Evolutionary conservation across 139 green algal species (phyloP).

Genomic region (Tetraselmis striata): DNA sequence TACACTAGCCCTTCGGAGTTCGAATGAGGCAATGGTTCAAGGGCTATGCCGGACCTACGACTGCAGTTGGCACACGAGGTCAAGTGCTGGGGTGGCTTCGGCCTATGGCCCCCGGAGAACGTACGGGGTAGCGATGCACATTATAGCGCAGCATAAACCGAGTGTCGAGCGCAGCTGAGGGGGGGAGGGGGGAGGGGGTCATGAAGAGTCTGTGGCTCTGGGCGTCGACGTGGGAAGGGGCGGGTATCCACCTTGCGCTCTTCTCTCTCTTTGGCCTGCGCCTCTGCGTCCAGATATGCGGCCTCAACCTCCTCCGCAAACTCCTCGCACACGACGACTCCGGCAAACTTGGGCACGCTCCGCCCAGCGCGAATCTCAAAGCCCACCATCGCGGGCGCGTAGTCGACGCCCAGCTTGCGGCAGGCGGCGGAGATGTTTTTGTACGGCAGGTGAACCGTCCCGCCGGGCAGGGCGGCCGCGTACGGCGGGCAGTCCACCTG

Average conservation of each 20-base stretch:
- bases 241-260: neutral
- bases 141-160: too few relatives aligned
- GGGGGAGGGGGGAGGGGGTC: too few relatives aligned
- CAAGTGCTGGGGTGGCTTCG: neutral
- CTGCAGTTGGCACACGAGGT: neutral
- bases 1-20: too few relatives aligned
- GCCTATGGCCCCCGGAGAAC: neutral
- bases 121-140: too few relatives aligned
- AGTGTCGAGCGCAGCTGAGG: too few relatives aligned
- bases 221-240: neutral
- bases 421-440: constrained; percentile 24
- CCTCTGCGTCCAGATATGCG: neutral
- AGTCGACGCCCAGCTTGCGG: constrained; percentile 62
- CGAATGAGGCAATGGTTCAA: too few relatives aligned
- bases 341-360: constrained; percentile 60
- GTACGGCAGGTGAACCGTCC: constrained; percentile 44
- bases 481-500: constrained; percentile 80
- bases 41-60: too few relatives aligned
- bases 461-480: constrained; percentile 41
- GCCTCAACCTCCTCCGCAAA: neutral
- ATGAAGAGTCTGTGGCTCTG: neutral
- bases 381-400: constrained; percentile 59
- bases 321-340: constrained; percentile 71
- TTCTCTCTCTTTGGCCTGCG: neutral
- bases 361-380: constrained; percentile 62